Evolutionary conservation across 495 filamentous ascomycete species (phyloP), one percentile per base, ranked within the genome.

Genomic region (Talaromyces thailandensis): DNA sequence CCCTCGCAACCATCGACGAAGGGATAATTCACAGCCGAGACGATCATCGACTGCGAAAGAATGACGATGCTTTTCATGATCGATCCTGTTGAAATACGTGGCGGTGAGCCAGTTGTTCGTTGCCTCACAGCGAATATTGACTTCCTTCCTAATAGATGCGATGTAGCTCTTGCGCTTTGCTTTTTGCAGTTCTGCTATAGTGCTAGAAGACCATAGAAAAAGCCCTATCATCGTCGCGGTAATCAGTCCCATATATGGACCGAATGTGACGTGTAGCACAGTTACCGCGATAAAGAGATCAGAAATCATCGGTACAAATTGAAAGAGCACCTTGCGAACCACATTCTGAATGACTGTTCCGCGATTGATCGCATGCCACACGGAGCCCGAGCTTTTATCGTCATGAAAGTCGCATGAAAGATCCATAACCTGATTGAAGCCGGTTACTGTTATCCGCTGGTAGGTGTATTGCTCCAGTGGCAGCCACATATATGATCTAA

Each of bases 331-430:
- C 11, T 82, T 82, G 55, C 91, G 85, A 25, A 89, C 73, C 56
- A 92, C 76, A 63, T 81, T 78, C 43, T 81, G 82, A 14, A 93
- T 76, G 40, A 83, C 82, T 28, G 78, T 71, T 6, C 87, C 90
- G 64, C 87, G 85, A 29, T 78, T 76, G 29, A 93, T 82, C 3
- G 88, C 83, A 65, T 84, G 79, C 64, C 83, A 84, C 35, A 93
- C 77, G 66, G 92, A 87, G 6, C 85, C 89, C 4, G 84, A 86
- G 60, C 82, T 83, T 74, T 91, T 92, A 58, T 81, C 81, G 63
- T 86, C 86, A 68, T 94, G 89, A 63, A 92, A 93, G 66, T 93
- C 89, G 63, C 86, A 87, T 0, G 88, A 91, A 25, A 94, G 79
- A 58, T 79, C 82, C 83, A 93, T 89, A 25, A 93, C 79, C 64